phyloP scores from a whole-genome alignment of 495 filamentous ascomycete genomes.

The Neurospora tetraspora region DNA sequence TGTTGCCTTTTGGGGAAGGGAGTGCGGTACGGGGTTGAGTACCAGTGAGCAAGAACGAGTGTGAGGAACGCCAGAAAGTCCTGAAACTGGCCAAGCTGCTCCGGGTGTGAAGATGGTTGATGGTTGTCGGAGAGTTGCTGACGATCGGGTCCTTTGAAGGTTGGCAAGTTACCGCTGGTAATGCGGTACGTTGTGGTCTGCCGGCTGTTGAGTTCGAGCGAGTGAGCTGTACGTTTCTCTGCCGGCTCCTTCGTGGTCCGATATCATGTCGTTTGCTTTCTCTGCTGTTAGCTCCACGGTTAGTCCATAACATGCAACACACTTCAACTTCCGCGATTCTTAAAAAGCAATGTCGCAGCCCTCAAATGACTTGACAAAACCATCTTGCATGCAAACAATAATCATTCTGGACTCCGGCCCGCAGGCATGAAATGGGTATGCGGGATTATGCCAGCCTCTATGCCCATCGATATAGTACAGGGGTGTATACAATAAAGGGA shows the following conservation, averaged over 20 bases:
- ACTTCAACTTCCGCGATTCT: neutral
- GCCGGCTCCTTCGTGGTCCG: neutral
- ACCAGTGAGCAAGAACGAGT: neutral
- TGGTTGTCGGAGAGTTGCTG: neutral
- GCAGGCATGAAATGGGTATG: neutral
- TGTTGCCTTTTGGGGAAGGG: neutral
- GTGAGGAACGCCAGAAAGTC: neutral
- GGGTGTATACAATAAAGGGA: neutral
- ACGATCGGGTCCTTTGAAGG: neutral
- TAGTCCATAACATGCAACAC: neutral
- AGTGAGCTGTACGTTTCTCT: neutral
- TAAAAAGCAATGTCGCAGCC: neutral
- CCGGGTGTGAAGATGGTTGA: neutral
- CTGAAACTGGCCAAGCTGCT: neutral
- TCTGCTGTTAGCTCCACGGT: neutral
- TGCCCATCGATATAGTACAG: neutral
- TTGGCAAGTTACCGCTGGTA: neutral
- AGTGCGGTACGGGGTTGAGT: neutral
- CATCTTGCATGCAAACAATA: neutral
- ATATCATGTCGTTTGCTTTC: neutral
- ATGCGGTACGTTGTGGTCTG: neutral
- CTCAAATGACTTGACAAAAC: neutral
- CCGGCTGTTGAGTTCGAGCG: neutral
- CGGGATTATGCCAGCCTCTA: neutral
- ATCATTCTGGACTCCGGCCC: neutral